Base-by-base conservation (phyloP, 2,329 filamentous ascomycete genomes). In the Chrysoporthe puriensis region DNA sequence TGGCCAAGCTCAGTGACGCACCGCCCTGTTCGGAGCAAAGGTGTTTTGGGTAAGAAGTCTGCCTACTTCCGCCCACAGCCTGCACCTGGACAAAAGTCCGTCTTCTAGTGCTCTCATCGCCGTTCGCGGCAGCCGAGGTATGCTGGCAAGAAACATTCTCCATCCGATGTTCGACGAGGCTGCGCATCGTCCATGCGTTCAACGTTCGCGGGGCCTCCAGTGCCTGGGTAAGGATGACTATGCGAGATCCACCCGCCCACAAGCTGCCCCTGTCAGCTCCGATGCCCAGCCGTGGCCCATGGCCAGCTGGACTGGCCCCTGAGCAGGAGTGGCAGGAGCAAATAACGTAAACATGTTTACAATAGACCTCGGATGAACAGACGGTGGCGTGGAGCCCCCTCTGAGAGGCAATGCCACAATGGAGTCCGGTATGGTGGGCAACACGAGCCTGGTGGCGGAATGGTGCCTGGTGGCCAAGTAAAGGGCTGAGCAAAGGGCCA, bases 231-330 rank as follows among this genome's bases (percentile, higher is more conserved):
- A 21, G 52, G 26, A 14, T 52, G n/a, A 57, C 52, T 34, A 40
- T 4, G 32, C 54, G 54, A 57, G 16, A 57, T 40, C 34, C 32
- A 16, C 52, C 34, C 7, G 11, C 26, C 21, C 50, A 9, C 21
- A 4, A 26, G 16, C 26, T n/a, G n/a, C 2, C 4, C 21, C 54
- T 57, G 54, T 57, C 54, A 57, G 34, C 54, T 9, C 8, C 14
- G 54, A 40, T 9, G 32, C 11, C 58, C 48, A 46, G n/a, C 42
- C 32, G 34, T 32, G 46, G 61, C 42, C 60, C 64, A 43, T 63
- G 64, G n/a, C 4, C 44, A 66, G 63, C 63, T 56, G 63, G 64
- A 59, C 9, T 62, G 6, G 40, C n/a, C 58, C 62, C 62, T 48
- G 52, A 36, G 36, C 18, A 59, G 50, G 26, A 34, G 6, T 13